Base-by-base conservation (phyloP, 2,329 filamentous ascomycete species). In the Emericellopsis atlantica region DNA sequence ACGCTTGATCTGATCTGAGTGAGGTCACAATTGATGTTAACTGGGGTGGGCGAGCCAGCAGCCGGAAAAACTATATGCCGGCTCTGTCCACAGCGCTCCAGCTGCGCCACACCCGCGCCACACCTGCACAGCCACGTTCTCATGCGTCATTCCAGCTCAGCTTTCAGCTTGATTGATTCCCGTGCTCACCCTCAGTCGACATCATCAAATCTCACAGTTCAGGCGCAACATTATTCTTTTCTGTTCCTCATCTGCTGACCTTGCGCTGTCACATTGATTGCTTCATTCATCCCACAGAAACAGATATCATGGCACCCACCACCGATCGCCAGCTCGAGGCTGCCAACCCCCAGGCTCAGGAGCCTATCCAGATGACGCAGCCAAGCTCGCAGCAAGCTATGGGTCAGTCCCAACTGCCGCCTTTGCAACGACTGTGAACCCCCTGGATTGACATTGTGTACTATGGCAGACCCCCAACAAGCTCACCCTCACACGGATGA, bases 401-500 rank as follows among this genome's bases (percentile, higher is more conserved):
- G 38, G 29, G 38, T 40, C 18, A 11, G 26, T 32, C 7, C 8
- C 12, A 22, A 6, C 14, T 15, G 9, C 37, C 14, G 5, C n/a
- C 18, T 16, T 4, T 18, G 11, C n/a, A 22, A 15, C 18, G 8
- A 2, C 11, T 11, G 4, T 6, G 12, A 2, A 22, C 12, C 11
- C 11, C 8, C 3, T 29, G 24, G 38, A 40, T 26, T 22, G 24
- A 21, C 38, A 32, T 5, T 15, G 18, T 21, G 18, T 21, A 21
- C 18, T 21, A 21, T 21, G 26, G 5, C 15, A 47, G 45, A 47
- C 22, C 36, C 45, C 14, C 35, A 39, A 36, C 44, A 39, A 24
- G 41, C 45, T 18, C 45, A 45, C 24, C 18, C 40, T n/a, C 26
- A 29, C 26, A 29, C 26, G 26, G 40, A 38, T 16, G 36, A 43